Conservation (phyloP, 2,329 filamentous ascomycete genomes). For the Epicoccum nigrum region DNA sequence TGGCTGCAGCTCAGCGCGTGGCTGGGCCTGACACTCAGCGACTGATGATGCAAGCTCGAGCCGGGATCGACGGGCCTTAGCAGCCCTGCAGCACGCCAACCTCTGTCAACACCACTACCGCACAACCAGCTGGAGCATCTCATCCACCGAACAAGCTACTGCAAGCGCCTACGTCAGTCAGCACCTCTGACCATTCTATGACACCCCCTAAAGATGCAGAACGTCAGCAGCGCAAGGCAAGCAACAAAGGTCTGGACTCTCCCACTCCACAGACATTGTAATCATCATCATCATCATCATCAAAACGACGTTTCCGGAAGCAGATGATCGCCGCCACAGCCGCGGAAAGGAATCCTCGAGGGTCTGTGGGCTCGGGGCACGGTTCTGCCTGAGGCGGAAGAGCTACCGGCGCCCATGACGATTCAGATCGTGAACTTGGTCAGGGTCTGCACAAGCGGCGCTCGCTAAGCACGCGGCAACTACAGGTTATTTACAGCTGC, state of each 20-base stretch:
- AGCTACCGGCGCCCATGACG: slow-evolving; percentile 1
- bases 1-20: slow-evolving; percentile 4
- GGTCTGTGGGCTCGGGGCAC: slow-evolving; percentile 2
- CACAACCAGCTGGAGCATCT: neutral
- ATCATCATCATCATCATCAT: slow-evolving; percentile 10
- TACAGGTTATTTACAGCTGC: no score
- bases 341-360: neutral
- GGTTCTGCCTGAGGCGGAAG: neutral
- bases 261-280: neutral
- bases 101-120: neutral
- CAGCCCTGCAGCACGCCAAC: slow-evolving; percentile 10
- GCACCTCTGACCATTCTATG: slow-evolving; percentile 8
- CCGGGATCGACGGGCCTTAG: slow-evolving; percentile 11
- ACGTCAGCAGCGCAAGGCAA: slow-evolving; percentile 1
- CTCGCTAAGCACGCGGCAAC: no score
- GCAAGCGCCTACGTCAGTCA: slow-evolving; percentile 17
- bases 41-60: slow-evolving; percentile 10
- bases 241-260: neutral
- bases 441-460: slow-evolving; percentile 17
- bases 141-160: slow-evolving; percentile 15
- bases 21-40: slow-evolving; percentile 2
- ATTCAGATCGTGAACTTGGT: slow-evolving; percentile 8
- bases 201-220: slow-evolving; percentile 6
- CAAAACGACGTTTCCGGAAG: slow-evolving; percentile 14
- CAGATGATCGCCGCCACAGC: slow-evolving; percentile 22